Base-by-base conservation (phyloP, 2,329 filamentous ascomycete species). In the Paracoccidioides lutzii region DNA sequence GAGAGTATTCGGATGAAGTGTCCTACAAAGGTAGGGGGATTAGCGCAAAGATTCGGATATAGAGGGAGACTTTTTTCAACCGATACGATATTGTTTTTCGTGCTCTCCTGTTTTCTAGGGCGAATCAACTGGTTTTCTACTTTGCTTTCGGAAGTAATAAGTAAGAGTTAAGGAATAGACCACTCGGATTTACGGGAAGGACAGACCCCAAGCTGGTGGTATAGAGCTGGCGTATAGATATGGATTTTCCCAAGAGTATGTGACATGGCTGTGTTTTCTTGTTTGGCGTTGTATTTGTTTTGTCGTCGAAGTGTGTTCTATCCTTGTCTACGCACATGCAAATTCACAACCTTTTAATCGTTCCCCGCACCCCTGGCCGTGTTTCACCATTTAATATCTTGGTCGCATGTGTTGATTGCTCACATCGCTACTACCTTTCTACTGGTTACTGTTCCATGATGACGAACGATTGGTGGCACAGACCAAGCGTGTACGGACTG, bases 1-100 rank as follows among this genome's bases (percentile, higher is more conserved):
- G 86, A 7, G 73, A 80, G 63, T 97, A 88, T 83, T 79, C 76
- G 53, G 83, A 93, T 69, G 76, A 73, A 30, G 70, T 97, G 12
- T 82, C 84, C 75, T 90, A 88, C 65, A 71, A 75, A 38, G 86
- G 87, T 0, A 77, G 75, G 58, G 85, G 85, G 0, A 87, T 91
- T 60, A 84, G 83, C 10, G 85, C 87, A 3, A 81, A 76, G 62
- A 76, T 87, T 30, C 66, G 65, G 40, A 54, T 72, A 48, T 68
- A 62, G 54, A 22, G 53, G 32, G 14, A 30, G 53, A 22, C 22
- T 8, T 10, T 6, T 30, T 52, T 42, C 48, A 50, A n/a, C 41
- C 28, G 28, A 52, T 41, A 32, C 38, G 50, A 32, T 6, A 43
- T 28, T 4, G 28, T n/a, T 33, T 52, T 42, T 42, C 22, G n/a